These are phyloP conservation scores for Cercospora zeina DNA, from an alignment of 2,329 filamentous ascomycete genomes.

Conservation along the genomic window DNA sequence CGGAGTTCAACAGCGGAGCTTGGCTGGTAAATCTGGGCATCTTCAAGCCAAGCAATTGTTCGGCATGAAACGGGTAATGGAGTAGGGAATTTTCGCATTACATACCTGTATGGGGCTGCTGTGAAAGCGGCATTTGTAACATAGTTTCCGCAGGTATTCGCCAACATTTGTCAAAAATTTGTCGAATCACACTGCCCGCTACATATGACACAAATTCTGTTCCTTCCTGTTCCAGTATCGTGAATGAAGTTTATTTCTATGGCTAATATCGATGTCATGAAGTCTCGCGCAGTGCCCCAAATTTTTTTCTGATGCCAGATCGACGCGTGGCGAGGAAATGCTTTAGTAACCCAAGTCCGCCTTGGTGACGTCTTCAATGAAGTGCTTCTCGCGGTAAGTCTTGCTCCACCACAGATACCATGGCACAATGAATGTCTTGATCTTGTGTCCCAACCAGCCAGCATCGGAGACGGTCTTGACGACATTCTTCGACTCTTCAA, in stretches of 20 bases:
- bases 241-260: neutral
- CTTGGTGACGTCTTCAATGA: slow-evolving; percentile 49
- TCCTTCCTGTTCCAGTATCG: neutral
- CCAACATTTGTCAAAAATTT: neutral
- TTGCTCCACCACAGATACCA: slow-evolving; percentile 52
- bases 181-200: neutral
- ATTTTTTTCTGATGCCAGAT: no score
- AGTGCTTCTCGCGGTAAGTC: slow-evolving; percentile 46
- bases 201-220: no score
- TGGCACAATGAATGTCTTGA: slow-evolving; percentile 50
- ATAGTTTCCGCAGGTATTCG: neutral
- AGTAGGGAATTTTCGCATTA: neutral
- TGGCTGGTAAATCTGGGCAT: slow-evolving; percentile 40
- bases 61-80: slow-evolving; percentile 18
- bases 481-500: slow-evolving; percentile 50
- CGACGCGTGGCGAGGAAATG: neutral
- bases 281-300: no score
- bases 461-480: slow-evolving; percentile 49
- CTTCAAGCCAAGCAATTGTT: slow-evolving; percentile 35
- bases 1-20: slow-evolving; percentile 41
- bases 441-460: slow-evolving; percentile 48
- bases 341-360: slow-evolving; percentile 43
- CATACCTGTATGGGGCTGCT: neutral
- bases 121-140: neutral
- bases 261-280: neutral